Evolutionary conservation across 805 yeast genomes (phyloP).

Genomic region (Ogataea pini): DNA sequence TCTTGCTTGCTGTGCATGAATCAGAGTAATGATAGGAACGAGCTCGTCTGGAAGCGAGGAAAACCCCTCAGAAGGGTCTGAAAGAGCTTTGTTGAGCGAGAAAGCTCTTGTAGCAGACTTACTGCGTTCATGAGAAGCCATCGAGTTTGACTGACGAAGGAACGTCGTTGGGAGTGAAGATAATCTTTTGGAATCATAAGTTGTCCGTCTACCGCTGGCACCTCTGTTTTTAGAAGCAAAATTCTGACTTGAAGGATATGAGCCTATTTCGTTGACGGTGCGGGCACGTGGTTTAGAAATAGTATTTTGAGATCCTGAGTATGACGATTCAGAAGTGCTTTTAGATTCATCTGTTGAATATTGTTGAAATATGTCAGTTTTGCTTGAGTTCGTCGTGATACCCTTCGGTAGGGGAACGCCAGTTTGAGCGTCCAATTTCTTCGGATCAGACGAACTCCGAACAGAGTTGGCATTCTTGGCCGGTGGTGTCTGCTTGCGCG

Average conservation of each 20-base stretch:
- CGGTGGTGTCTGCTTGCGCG: slow-evolving; percentile 9
- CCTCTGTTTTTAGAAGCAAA: background rate
- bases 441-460: background rate
- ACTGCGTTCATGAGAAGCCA: slow-evolving; percentile 16
- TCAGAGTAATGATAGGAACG: slow-evolving; percentile 67
- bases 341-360: background rate
- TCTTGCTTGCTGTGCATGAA: slow-evolving; percentile 69
- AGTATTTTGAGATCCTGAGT: background rate
- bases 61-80: slow-evolving; percentile 19
- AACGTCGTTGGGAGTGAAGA: slow-evolving; percentile 35
- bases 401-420: background rate
- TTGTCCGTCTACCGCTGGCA: slow-evolving; percentile 5
- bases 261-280: background rate
- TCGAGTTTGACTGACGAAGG: slow-evolving; percentile 28
- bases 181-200: slow-evolving; percentile 24
- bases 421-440: background rate
- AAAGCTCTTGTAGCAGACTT: slow-evolving; percentile 20
- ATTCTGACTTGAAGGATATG: slow-evolving; percentile 8
- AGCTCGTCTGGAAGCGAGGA: slow-evolving; percentile 58
- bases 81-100: slow-evolving; percentile 18
- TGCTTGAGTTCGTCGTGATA: background rate
- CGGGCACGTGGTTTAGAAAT: background rate
- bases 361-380: background rate
- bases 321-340: slow-evolving; percentile 1
- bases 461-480: background rate